A percentile compares a stretch with the other conserved stretches of the same genome.
These are phyloP conservation scores for Pogostemon cablin DNA, from an alignment of 257 asterid genomes.

Conservation along the genomic window DNA sequence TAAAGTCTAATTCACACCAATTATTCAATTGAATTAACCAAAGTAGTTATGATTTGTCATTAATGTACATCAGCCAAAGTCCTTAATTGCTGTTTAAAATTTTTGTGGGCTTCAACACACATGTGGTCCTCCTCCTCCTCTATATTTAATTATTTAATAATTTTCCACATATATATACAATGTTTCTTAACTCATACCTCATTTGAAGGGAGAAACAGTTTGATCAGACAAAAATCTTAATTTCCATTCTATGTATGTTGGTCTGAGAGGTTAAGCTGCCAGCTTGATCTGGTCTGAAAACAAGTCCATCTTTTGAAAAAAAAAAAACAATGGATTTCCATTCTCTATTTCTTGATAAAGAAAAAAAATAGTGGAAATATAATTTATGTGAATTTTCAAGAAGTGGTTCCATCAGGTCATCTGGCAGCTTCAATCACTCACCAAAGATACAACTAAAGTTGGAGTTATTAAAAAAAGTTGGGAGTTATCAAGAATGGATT, in stretches of 20 bases:
- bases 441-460: slow-evolving; percentile 26
- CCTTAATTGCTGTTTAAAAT: slow-evolving; percentile 9
- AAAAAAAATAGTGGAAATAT: not conserved
- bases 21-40: slow-evolving; percentile 29
- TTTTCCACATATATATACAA: not conserved
- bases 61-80: slow-evolving; percentile 25
- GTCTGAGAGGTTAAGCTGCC: slow-evolving; percentile 95
- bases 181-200: not conserved
- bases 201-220: slow-evolving; percentile 1
- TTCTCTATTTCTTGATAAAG: not conserved
- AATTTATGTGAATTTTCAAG: slow-evolving; percentile 18
- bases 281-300: slow-evolving; percentile 72
- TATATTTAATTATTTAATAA: not conserved
- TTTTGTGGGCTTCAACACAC: not conserved
- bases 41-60: slow-evolving; percentile 29
- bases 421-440: slow-evolving; percentile 47
- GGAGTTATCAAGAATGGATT: not conserved
- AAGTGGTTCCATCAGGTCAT: slow-evolving; percentile 38
- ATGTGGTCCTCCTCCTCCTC: slow-evolving; percentile 22
- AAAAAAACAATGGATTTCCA: too few relatives aligned
- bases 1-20: slow-evolving; percentile 20
- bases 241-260: slow-evolving; percentile 42
- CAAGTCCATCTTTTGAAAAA: slow-evolving; percentile 19
- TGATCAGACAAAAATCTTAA: not conserved
- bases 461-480: not conserved